Evolutionary conservation across 495 filamentous ascomycete genomes (phyloP).

Genomic region (Trichoderma asperelloides): DNA sequence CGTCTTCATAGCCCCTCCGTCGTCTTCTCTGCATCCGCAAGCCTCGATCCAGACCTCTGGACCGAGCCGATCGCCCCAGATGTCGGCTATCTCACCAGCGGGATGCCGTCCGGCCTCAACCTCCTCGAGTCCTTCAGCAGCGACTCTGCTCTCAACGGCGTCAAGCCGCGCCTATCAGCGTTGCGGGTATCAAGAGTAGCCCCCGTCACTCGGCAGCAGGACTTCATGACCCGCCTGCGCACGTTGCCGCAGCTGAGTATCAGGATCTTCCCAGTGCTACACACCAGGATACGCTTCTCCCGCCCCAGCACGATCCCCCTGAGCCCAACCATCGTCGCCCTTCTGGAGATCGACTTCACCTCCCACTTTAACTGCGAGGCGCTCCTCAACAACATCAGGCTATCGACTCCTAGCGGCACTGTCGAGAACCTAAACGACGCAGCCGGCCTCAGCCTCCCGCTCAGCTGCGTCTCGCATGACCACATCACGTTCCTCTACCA

Average conservation of each 20-base stretch:
- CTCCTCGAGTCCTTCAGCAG: slow-evolving; percentile 66
- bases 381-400: slow-evolving; percentile 54
- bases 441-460: slow-evolving; percentile 50
- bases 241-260: slow-evolving; percentile 58
- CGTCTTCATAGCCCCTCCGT: slow-evolving; percentile 70
- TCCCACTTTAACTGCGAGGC: slow-evolving; percentile 70
- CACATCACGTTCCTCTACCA: slow-evolving; percentile 80
- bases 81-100: slow-evolving; percentile 69
- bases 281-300: slow-evolving; percentile 74
- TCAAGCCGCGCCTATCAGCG: slow-evolving; percentile 68
- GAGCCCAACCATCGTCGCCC: slow-evolving; percentile 64
- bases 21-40: slow-evolving; percentile 66
- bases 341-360: slow-evolving; percentile 81
- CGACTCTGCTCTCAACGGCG: slow-evolving; percentile 57
- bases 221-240: slow-evolving; percentile 48
- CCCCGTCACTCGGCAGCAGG: slow-evolving; percentile 47
- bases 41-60: slow-evolving; percentile 48
- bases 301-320: slow-evolving; percentile 55
- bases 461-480: slow-evolving; percentile 68
- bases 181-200: slow-evolving; percentile 69
- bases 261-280: slow-evolving; percentile 70
- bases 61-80: slow-evolving; percentile 37
- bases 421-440: slow-evolving; percentile 56
- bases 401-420: slow-evolving; percentile 55
- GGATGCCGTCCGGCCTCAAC: slow-evolving; percentile 68